These are phyloP conservation scores for Knoxia roxburghii DNA, from an alignment of 257 asterid species.

Conservation along the genomic window DNA sequence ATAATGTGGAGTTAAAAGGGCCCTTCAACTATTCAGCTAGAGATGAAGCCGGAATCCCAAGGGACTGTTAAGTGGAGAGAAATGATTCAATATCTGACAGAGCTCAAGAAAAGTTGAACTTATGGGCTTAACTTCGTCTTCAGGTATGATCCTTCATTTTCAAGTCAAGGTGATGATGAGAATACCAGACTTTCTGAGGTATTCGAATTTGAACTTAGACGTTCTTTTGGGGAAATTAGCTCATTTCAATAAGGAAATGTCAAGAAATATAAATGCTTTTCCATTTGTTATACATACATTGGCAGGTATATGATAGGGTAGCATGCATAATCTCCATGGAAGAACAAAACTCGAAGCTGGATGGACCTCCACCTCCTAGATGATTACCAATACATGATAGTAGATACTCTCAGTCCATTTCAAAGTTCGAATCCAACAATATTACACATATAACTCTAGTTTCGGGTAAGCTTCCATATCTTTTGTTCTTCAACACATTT, in stretches of 20 bases:
- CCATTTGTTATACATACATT: constrained; percentile 4
- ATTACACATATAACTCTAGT: too few relatives aligned
- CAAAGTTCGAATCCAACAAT: too few relatives aligned
- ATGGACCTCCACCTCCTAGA: constrained; percentile 20
- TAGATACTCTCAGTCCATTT: too few relatives aligned
- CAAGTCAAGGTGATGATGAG: constrained; percentile 24
- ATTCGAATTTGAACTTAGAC: neutral
- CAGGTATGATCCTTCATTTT: constrained; percentile 70
- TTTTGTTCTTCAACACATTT: too few relatives aligned
- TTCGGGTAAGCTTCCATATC: too few relatives aligned
- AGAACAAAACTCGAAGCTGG: constrained; percentile 61
- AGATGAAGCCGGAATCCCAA: constrained; percentile 83
- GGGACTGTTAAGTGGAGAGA: constrained; percentile 50
- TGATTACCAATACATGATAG: constrained; percentile 11
- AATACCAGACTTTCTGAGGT: constrained; percentile 54
- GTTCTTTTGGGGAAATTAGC: too few relatives aligned
- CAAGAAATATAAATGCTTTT: too few relatives aligned
- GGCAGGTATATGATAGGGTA: constrained; percentile 69
- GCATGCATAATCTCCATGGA: constrained; percentile 75
- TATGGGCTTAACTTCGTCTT: constrained; percentile 11
- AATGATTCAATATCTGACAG: neutral
- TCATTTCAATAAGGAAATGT: neutral
- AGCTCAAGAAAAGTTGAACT: constrained; percentile 5
- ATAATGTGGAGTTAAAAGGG: constrained; percentile 77
- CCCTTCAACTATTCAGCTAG: constrained; percentile 83